Percentiles rank a stretch among this genome's conserved stretches.
Evolutionary conservation across 495 filamentous ascomycete species (phyloP).

Genomic region (Penicilliopsis zonata): DNA sequence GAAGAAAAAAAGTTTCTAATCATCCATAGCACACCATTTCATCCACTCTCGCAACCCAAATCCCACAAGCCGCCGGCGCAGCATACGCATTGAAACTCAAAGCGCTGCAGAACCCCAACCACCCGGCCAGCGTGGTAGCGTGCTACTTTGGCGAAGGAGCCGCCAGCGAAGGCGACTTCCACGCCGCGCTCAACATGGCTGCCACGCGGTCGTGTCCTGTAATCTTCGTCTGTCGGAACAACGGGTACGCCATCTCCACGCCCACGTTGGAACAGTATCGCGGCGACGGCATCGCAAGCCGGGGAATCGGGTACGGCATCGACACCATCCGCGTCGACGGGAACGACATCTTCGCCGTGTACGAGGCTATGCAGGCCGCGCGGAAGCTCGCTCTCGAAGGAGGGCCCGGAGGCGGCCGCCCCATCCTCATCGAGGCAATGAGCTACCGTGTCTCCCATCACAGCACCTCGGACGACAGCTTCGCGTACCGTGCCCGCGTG

Average conservation of each 20-base stretch:
- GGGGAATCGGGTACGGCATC: constrained; percentile 94
- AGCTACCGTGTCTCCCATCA: constrained; percentile 95
- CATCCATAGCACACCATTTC: constrained; percentile 81
- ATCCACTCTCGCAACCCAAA: constrained; percentile 85
- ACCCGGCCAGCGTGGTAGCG: constrained; percentile 57
- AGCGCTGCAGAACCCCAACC: constrained; percentile 55
- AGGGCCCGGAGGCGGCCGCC: constrained; percentile 63
- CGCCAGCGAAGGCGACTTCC: constrained; percentile 94
- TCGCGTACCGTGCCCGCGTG: constrained; percentile 84
- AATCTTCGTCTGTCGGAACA: constrained; percentile 94
- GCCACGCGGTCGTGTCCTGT: constrained; percentile 86
- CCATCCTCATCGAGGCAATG: constrained; percentile 91
- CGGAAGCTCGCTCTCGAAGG: constrained; percentile 58
- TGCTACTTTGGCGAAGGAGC: constrained; percentile 99
- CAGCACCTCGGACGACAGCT: constrained; percentile 94
- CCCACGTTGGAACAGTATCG: constrained; percentile 94
- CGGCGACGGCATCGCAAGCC: constrained; percentile 89
- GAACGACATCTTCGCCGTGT: constrained; percentile 92
- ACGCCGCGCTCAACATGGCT: constrained; percentile 91
- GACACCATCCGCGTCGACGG: constrained; percentile 94
- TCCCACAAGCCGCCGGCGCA: constrained; percentile 87
- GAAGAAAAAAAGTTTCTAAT: neutral
- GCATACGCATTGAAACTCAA: constrained; percentile 92
- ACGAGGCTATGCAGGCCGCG: constrained; percentile 71
- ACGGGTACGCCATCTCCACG: constrained; percentile 92